Conservation (phyloP, 768 basidiomycete species). For the Amylocystis lapponica region DNA sequence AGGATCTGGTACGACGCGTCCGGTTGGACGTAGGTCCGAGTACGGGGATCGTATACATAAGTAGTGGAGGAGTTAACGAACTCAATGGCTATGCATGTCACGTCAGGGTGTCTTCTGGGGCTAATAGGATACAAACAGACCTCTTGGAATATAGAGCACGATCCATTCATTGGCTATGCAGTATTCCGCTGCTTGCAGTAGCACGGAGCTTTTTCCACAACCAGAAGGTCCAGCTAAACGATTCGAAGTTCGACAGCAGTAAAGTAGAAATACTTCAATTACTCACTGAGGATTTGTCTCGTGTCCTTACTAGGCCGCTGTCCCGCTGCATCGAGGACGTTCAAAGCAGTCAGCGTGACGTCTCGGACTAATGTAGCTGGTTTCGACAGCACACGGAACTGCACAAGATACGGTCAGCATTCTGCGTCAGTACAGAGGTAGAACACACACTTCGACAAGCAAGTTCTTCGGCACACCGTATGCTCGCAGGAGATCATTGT, state of each 20-base stretch:
- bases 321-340: slow-evolving; percentile 48
- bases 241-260: slow-evolving; percentile 4
- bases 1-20: slow-evolving; percentile 57
- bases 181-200: slow-evolving; percentile 74
- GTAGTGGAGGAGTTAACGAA: slow-evolving; percentile 73
- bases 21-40: slow-evolving; percentile 74
- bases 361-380: slow-evolving; percentile 71
- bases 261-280: background rate
- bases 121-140: slow-evolving; percentile 32
- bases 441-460: slow-evolving; percentile 66
- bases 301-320: slow-evolving; percentile 43
- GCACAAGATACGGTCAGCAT: background rate
- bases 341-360: slow-evolving; percentile 51
- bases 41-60: slow-evolving; percentile 69
- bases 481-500: slow-evolving; percentile 47
- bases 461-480: slow-evolving; percentile 72
- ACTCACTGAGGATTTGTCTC: slow-evolving; percentile 63
- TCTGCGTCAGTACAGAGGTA: background rate
- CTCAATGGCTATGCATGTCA: slow-evolving; percentile 36
- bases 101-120: background rate
- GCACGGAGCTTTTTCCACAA: slow-evolving; percentile 73
- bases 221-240: slow-evolving; percentile 64
- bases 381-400: slow-evolving; percentile 67
- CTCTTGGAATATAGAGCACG: slow-evolving; percentile 79
- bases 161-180: slow-evolving; percentile 65